Base-by-base conservation (phyloP, 805 yeast species). In the Candida sakaeoensis region DNA sequence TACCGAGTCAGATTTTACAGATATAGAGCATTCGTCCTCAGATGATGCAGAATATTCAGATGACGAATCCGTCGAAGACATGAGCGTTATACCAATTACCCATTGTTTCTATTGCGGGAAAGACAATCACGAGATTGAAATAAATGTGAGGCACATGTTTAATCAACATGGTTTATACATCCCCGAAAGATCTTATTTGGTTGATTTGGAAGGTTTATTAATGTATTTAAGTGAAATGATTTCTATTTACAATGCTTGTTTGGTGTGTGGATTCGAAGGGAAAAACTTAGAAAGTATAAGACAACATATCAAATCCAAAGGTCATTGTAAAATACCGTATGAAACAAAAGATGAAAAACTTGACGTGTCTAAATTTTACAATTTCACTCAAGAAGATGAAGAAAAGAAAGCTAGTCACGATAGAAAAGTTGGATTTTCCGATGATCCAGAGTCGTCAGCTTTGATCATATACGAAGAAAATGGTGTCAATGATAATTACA, bases 91-190 rank as follows among this genome's bases (percentile, higher is more conserved):
- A 14, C 77, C 82, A 12, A 54, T 65, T 27, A 68, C 74, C 0
- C 65, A 68, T 30, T 80, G 86, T 50, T 70, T 79, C 33, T 80
- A 66, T 48, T 80, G 86, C 60, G 82, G 80, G 21, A 51, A 62
- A 21, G 67, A 74, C 37, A 74, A 77, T 45, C 63, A 55, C 10
- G 78, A 75, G 21, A 54, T 79, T 13, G 85, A 80, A 49, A 70
- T 65, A 25, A 82, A 82, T 44, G 48, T 68, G 24, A 60, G 52
- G 36, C 76, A 71, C 47, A 70, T 71, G 76, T 65, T 55, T 49
- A 58, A 52, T 28, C 48, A 46, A n/a, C 76, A 71, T 49, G 76
- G 76, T 1, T 57, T 71, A 19, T 71, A 70, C 40, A 63, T 71
- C 2, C 75, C 76, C 0, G 72, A 70, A 40, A 51, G 70, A 37